These are phyloP conservation scores for Coemansia sp. DNA, from an alignment of 192 early-diverging fungal species.

Conservation along the genomic window DNA sequence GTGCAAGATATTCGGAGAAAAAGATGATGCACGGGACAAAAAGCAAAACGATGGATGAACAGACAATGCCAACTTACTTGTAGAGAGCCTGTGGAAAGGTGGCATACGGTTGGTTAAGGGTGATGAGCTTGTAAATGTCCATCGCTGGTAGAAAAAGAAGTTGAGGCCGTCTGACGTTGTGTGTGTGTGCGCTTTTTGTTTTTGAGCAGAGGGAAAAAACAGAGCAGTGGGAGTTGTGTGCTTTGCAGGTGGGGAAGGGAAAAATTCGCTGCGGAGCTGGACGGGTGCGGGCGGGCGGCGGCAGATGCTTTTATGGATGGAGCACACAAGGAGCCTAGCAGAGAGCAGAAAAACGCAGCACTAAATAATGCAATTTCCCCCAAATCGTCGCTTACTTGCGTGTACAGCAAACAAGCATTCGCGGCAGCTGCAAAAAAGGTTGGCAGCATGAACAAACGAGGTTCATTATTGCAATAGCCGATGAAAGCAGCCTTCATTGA, in stretches of 20 bases:
- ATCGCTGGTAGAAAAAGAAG: conserved; percentile 14
- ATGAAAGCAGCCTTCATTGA: conserved; percentile 12
- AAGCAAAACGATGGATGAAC: neutral
- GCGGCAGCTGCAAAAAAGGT: conserved; percentile 8
- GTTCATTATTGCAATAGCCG: conserved; percentile 29
- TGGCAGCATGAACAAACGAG: conserved; percentile 19
- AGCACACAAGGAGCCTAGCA: neutral
- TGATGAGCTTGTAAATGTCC: conserved; percentile 50
- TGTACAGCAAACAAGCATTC: neutral
- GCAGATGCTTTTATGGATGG: conserved; percentile 2
- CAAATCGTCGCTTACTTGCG: neutral
- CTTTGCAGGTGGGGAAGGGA: neutral
- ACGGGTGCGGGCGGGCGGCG: neutral
- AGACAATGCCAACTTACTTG: conserved; percentile 18
- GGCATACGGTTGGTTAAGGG: conserved; percentile 36
- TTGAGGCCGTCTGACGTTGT: neutral
- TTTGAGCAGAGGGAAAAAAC: neutral
- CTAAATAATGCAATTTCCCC: neutral
- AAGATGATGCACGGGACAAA: neutral
- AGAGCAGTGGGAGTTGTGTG: conserved; percentile 2
- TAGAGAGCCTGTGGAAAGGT: conserved; percentile 53
- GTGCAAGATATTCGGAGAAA: neutral
- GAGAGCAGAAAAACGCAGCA: neutral
- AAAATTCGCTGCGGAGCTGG: neutral
- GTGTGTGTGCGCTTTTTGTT: neutral